phyloP scores from a whole-genome alignment of 306 rosid genomes.

The Cicer bijugum region DNA sequence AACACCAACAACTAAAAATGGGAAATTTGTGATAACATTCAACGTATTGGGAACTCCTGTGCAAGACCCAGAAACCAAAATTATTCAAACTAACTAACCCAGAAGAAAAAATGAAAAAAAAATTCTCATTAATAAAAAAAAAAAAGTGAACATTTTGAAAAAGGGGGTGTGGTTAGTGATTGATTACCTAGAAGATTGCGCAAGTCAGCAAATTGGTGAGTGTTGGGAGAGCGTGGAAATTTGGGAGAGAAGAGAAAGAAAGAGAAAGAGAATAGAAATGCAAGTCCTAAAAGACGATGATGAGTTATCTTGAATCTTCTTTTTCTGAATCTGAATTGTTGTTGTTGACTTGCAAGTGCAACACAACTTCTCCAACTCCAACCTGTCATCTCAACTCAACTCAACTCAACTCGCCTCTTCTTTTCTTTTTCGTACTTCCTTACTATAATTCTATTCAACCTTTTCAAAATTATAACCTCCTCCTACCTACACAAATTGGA shows the following conservation, averaged over 20 bases:
- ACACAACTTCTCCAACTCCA: conserved; percentile 45
- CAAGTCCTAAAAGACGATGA: conserved; percentile 44
- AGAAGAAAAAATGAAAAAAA: conserved; percentile 21
- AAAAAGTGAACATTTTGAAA: not conserved
- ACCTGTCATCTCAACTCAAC: conserved; percentile 36
- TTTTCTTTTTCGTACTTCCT: not conserved
- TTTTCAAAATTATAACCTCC: too few species aligned
- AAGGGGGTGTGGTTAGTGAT: conserved; percentile 27
- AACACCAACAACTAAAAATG: conserved; percentile 72
- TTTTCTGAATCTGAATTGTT: conserved; percentile 16
- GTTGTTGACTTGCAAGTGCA: conserved; percentile 48
- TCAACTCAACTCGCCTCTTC: not conserved
- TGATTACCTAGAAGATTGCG: conserved; percentile 64
- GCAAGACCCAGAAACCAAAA: conserved; percentile 48
- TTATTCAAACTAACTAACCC: conserved; percentile 8
- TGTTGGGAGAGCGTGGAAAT: conserved; percentile 59
- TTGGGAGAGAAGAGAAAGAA: conserved; percentile 54
- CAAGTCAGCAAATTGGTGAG: conserved; percentile 63
- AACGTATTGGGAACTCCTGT: conserved; percentile 73
- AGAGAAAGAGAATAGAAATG: conserved; percentile 50
- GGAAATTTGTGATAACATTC: conserved; percentile 76
- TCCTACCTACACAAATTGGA: too few species aligned
- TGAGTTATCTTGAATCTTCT: conserved; percentile 47
- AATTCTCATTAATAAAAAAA: not conserved
- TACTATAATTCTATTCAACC: too few species aligned